phyloP scores from a whole-genome alignment of 2,329 filamentous ascomycete genomes.

The Epichloe gansuensis region DNA sequence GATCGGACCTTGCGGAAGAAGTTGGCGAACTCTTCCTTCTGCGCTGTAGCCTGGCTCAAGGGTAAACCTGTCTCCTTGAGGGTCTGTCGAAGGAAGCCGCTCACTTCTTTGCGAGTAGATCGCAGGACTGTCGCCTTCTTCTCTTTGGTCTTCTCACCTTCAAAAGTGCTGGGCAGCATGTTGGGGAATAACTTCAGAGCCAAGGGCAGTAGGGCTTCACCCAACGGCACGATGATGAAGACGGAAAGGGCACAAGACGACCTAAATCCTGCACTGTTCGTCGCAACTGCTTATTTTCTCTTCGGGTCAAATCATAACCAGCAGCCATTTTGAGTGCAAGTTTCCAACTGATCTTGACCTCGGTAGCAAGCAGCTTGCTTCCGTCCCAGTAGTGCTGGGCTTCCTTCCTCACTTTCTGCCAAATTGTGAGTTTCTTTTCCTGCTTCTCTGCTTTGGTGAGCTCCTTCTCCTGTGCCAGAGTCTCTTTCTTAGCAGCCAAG shows the following conservation, averaged over 20 bases:
- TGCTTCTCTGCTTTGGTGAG: conserved; percentile 46
- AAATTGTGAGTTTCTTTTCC: conserved; percentile 75
- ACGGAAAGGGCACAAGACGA: conserved; percentile 86
- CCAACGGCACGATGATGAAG: conserved; percentile 94
- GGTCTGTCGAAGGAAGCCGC: conserved; percentile 76
- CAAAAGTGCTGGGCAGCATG: conserved; percentile 92
- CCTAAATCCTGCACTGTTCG: conserved; percentile 89
- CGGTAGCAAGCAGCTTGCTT: conserved; percentile 83
- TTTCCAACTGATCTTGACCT: conserved; percentile 84
- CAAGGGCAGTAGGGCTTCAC: conserved; percentile 81
- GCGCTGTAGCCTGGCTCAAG: conserved; percentile 68
- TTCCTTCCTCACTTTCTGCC: conserved; percentile 93
- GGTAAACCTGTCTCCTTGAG: conserved; percentile 89
- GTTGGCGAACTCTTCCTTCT: conserved; percentile 85
- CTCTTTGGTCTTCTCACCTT: conserved; percentile 83
- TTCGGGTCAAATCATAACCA: conserved; percentile 87
- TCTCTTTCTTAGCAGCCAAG: conserved; percentile 52
- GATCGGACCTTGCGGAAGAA: conserved; percentile 95
- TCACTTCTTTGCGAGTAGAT: conserved; percentile 85
- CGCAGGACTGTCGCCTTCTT: conserved; percentile 72
- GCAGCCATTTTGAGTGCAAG: conserved; percentile 95
- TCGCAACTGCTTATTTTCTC: conserved; percentile 85
- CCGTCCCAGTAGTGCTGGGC: conserved; percentile 95
- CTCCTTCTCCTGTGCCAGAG: conserved; percentile 48
- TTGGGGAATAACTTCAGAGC: conserved; percentile 95